Conservation (phyloP, 495 filamentous ascomycete genomes). For the Xylaria cubensis region DNA sequence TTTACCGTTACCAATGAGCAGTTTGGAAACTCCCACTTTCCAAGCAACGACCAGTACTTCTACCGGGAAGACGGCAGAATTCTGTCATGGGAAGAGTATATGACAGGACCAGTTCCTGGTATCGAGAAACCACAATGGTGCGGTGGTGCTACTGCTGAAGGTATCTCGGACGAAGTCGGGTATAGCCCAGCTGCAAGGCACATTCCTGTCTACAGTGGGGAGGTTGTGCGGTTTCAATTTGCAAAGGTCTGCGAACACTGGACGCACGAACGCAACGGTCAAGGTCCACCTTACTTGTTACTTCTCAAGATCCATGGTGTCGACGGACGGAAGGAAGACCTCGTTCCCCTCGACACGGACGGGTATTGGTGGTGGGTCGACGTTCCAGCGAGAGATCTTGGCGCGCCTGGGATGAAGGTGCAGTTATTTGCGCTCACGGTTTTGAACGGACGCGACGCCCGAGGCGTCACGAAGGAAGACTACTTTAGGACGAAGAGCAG, state of each 20-base stretch:
- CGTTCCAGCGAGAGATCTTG: slow-evolving; percentile 67
- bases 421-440: slow-evolving; percentile 66
- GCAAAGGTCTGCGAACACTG: slow-evolving; percentile 79
- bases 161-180: slow-evolving; percentile 61
- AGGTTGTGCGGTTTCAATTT: slow-evolving; percentile 75
- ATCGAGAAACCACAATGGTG: slow-evolving; percentile 60
- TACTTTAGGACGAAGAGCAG: slow-evolving; percentile 66
- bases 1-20: slow-evolving; percentile 85
- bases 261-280: slow-evolving; percentile 69
- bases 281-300: slow-evolving; percentile 67
- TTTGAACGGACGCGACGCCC: slow-evolving; percentile 67
- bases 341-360: slow-evolving; percentile 68
- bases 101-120: slow-evolving; percentile 53
- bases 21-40: slow-evolving; percentile 83
- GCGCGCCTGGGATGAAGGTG: slow-evolving; percentile 70
- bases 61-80: slow-evolving; percentile 62
- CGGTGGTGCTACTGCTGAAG: slow-evolving; percentile 62
- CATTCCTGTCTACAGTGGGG: slow-evolving; percentile 60
- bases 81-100: slow-evolving; percentile 80
- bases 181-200: slow-evolving; percentile 65
- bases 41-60: slow-evolving; percentile 68
- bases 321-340: slow-evolving; percentile 72
- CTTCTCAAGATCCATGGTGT: slow-evolving; percentile 68
- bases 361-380: slow-evolving; percentile 79
- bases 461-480: slow-evolving; percentile 71